Evolutionary conservation across 2,329 filamentous ascomycete genomes (phyloP).

Genomic region (Paecilomyces niveus): DNA sequence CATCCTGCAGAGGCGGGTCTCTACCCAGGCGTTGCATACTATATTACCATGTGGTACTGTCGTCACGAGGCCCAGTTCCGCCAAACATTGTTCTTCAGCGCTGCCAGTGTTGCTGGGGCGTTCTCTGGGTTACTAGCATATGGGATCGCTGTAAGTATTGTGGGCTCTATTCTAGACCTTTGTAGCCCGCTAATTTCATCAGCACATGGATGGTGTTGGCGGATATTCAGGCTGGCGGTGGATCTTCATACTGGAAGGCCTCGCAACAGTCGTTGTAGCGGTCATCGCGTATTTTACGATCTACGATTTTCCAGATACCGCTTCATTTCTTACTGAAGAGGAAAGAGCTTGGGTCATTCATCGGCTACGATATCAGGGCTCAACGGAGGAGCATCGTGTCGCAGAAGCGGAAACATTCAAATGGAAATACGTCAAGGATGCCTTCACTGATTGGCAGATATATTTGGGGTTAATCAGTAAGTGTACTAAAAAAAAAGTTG

Average conservation of each 20-base stretch:
- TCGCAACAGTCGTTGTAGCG: slow-evolving; percentile 39
- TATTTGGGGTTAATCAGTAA: slow-evolving; percentile 32
- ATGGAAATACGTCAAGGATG: slow-evolving; percentile 32
- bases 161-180: background rate
- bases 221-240: slow-evolving; percentile 31
- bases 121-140: slow-evolving; percentile 47
- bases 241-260: slow-evolving; percentile 43
- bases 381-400: slow-evolving; percentile 17
- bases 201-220: slow-evolving; percentile 31
- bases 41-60: slow-evolving; percentile 42
- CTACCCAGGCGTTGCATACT: slow-evolving; percentile 38
- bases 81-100: slow-evolving; percentile 41
- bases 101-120: slow-evolving; percentile 44
- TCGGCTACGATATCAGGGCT: slow-evolving; percentile 29
- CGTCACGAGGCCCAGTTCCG: slow-evolving; percentile 37
- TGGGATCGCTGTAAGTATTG: slow-evolving; percentile 36
- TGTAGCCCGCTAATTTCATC: background rate
- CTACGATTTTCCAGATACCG: slow-evolving; percentile 39
- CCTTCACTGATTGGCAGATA: slow-evolving; percentile 37
- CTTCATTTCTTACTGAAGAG: slow-evolving; percentile 34
- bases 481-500: slow-evolving; percentile 3
- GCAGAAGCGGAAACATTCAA: slow-evolving; percentile 27
- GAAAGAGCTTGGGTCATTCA: slow-evolving; percentile 34
- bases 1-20: slow-evolving; percentile 29
- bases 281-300: slow-evolving; percentile 38